These are phyloP conservation scores for Dactylellina drechsleri DNA, from an alignment of 2,329 filamentous ascomycete genomes.

Conservation along the genomic window DNA sequence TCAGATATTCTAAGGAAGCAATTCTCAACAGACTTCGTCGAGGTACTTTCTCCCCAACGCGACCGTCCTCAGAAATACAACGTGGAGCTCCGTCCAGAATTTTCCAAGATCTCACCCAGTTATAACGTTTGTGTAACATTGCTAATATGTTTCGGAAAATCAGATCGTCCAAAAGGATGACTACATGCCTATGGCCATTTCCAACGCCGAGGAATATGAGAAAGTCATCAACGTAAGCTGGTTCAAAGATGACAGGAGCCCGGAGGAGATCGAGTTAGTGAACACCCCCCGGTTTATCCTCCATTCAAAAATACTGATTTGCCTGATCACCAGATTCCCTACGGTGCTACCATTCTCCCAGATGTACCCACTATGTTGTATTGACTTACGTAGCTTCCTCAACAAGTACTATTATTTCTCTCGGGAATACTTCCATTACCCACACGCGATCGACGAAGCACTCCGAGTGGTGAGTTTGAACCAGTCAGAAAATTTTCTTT, in stretches of 20 bases:
- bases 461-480: constrained; percentile 66
- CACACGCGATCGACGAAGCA: constrained; percentile 88
- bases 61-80: constrained; percentile 19
- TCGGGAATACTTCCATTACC: constrained; percentile 93
- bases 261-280: constrained; percentile 77
- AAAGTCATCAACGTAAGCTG: constrained; percentile 96
- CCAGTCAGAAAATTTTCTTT: constrained; percentile 66
- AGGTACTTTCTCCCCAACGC: constrained; percentile 66
- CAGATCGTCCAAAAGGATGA: constrained; percentile 86
- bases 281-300: constrained; percentile 10
- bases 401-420: constrained; percentile 99
- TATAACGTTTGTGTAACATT: constrained; percentile 38
- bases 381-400: constrained; percentile 95
- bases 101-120: background rate
- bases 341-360: constrained; percentile 97
- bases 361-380: constrained; percentile 98
- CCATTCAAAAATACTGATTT: constrained; percentile 16
- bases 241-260: constrained; percentile 85
- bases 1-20: constrained; percentile 87
- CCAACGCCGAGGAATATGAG: constrained; percentile 87
- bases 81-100: constrained; percentile 38
- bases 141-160: constrained; percentile 33
- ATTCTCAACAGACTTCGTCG: constrained; percentile 95
- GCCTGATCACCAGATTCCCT: constrained; percentile 73
- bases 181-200: constrained; percentile 99